A percentile compares a stretch with the other conserved stretches of the same genome.
These are phyloP conservation scores for Rhodotorula babjevae DNA, from an alignment of 768 basidiomycete genomes.

Conservation along the genomic window DNA sequence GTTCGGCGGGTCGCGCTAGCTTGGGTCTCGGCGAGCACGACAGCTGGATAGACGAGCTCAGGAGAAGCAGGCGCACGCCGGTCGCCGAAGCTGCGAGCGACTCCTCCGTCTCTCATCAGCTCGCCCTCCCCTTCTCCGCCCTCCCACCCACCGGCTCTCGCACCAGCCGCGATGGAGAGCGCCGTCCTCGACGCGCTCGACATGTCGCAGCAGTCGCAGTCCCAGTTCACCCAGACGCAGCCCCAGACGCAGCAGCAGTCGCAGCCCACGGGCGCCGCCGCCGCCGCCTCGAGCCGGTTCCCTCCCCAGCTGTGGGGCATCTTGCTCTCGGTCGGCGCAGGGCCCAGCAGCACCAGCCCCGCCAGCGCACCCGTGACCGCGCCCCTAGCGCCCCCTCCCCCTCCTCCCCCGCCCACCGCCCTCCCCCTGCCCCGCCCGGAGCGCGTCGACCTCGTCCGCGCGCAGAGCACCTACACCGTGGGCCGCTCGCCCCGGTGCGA, in stretches of 20 bases:
- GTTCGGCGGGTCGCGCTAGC: too few relatives aligned
- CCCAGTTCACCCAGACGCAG: constrained; percentile 31
- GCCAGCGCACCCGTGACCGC: too few relatives aligned
- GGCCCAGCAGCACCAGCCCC: too few relatives aligned
- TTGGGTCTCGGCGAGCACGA: too few relatives aligned
- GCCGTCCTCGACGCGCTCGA: constrained; percentile 8
- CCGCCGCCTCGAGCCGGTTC: constrained; percentile 16
- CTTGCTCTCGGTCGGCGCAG: neutral
- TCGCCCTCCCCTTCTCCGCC: neutral
- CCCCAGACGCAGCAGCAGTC: constrained; percentile 16
- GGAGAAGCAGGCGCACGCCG: too few relatives aligned
- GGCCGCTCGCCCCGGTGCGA: constrained; percentile 26
- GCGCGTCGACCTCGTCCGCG: constrained; percentile 11
- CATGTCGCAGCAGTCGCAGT: constrained; percentile 2
- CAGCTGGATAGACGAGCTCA: too few relatives aligned
- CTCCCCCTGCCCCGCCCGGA: neutral
- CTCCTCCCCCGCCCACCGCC: neutral
- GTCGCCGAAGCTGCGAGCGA: too few relatives aligned
- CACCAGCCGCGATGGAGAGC: neutral
- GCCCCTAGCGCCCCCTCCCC: neutral
- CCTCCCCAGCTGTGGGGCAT: constrained; percentile 3
- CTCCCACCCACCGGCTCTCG: neutral
- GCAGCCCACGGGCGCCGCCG: neutral
- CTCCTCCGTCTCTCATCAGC: too few relatives aligned
- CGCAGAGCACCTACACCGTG: neutral